Percentiles rank a stretch among this genome's conserved stretches.
phyloP scores from a whole-genome alignment of 106 monocot species.

The Gastrodia elata region DNA sequence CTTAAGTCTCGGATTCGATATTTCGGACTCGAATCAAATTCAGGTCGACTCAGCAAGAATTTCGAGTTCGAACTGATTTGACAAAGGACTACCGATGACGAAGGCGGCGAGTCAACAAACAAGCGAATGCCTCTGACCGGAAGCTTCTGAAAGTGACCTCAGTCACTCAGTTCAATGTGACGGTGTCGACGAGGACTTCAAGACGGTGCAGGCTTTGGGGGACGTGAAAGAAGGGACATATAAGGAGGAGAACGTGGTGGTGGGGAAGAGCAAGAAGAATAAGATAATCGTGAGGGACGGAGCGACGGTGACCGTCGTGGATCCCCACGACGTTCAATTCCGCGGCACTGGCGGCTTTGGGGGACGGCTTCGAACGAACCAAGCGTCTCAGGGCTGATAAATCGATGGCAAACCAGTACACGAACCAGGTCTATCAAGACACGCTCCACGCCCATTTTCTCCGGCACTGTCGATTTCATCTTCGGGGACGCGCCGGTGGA shows the following conservation, averaged over 20 bases:
- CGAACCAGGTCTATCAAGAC: slow-evolving; percentile 25
- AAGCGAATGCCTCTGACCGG: slow-evolving; percentile 4
- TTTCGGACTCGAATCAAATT: too few species aligned
- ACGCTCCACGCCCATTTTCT: slow-evolving; percentile 36
- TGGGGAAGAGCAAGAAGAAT: slow-evolving; percentile 26
- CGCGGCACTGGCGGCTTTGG: slow-evolving; percentile 29
- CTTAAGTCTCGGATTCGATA: too few species aligned
- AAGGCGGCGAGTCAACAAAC: not conserved
- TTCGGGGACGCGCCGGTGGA: slow-evolving; percentile 39
- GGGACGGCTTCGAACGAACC: slow-evolving; percentile 26
- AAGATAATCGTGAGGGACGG: slow-evolving; percentile 31
- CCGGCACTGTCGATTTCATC: slow-evolving; percentile 38
- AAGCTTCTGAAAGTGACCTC: slow-evolving; percentile 13
- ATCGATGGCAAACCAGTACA: slow-evolving; percentile 23
- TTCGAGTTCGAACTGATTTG: too few species aligned
- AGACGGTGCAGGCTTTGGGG: slow-evolving; percentile 20
- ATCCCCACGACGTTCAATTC: slow-evolving; percentile 23
- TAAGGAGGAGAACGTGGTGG: slow-evolving; percentile 24
- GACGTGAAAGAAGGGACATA: slow-evolving; percentile 25
- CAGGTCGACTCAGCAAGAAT: too few species aligned
- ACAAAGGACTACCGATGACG: too few species aligned
- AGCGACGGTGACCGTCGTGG: slow-evolving; percentile 20
- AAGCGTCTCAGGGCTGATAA: slow-evolving; percentile 45
- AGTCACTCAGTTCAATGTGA: slow-evolving; percentile 1
- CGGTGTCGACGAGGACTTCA: slow-evolving; percentile 18